Percentiles rank a stretch among this genome's conserved stretches.
Evolutionary conservation across 352 stramenopile species (phyloP).

Genomic region (Nothophytophthora sp.): DNA sequence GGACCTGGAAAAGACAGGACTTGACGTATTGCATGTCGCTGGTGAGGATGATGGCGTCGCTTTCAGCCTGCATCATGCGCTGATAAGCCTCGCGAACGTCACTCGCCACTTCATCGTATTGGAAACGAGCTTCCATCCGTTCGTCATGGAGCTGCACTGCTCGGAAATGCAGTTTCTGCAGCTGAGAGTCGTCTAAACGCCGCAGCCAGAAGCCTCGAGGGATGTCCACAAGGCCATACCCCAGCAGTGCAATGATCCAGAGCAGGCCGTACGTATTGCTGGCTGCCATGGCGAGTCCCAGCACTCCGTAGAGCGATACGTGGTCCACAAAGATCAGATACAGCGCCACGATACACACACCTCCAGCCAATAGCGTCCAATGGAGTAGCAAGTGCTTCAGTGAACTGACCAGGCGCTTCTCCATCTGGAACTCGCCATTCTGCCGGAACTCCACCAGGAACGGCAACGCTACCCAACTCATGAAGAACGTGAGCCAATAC

Average conservation of each 20-base stretch:
- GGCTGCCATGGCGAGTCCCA: conserved; percentile 57
- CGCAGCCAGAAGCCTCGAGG: conserved; percentile 52
- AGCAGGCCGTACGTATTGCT: conserved; percentile 72
- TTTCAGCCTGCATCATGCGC: conserved; percentile 54
- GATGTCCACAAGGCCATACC: conserved; percentile 64
- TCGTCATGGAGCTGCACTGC: conserved; percentile 64
- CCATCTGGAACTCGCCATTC: conserved; percentile 59
- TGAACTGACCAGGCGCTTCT: conserved; percentile 36
- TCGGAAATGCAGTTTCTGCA: conserved; percentile 53
- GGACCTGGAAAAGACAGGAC: conserved; percentile 39
- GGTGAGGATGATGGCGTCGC: conserved; percentile 66
- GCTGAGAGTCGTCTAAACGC: conserved; percentile 31
- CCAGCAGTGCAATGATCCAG: conserved; percentile 63
- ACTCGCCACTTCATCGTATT: conserved; percentile 52
- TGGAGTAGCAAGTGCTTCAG: conserved; percentile 49
- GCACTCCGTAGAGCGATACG: conserved; percentile 46
- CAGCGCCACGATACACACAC: conserved; percentile 22
- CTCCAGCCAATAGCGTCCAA: conserved; percentile 50
- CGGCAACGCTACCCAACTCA: conserved; percentile 66
- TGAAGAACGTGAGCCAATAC: conserved; percentile 67
- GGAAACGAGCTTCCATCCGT: conserved; percentile 61
- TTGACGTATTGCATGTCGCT: conserved; percentile 69
- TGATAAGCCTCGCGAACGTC: conserved; percentile 40
- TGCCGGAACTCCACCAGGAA: conserved; percentile 64
- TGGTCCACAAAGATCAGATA: conserved; percentile 68